These are phyloP conservation scores for Cyberlindnera euphorbiae DNA, from an alignment of 805 yeast genomes.

Conservation along the genomic window DNA sequence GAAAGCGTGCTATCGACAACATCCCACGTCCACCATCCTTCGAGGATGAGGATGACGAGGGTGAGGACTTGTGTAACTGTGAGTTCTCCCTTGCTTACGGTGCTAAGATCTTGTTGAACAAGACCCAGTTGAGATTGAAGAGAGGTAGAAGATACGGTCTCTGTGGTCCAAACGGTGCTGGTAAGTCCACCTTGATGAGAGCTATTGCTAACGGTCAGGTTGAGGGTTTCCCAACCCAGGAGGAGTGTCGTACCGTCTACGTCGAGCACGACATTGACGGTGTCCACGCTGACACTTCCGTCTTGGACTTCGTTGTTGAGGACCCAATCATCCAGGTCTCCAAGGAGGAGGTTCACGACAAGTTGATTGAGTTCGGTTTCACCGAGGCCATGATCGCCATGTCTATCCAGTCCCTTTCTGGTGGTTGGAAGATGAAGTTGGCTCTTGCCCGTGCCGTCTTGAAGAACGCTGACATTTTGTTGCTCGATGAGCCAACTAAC, in stretches of 20 bases:
- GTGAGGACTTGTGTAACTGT: conserved; percentile 99
- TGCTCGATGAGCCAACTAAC: conserved; percentile 99
- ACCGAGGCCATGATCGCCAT: conserved; percentile 85
- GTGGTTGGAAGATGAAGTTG: conserved; percentile 99
- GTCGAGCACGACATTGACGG: conserved; percentile 99
- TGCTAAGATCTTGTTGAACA: conserved; percentile 99
- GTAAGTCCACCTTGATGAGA: conserved; percentile 98
- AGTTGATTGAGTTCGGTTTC: conserved; percentile 90
- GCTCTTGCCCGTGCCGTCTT: conserved; percentile 99
- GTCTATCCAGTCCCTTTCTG: conserved; percentile 96
- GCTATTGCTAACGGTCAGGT: conserved; percentile 97
- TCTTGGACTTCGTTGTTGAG: conserved; percentile 84
- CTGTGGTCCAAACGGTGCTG: conserved; percentile 99
- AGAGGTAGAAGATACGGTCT: conserved; percentile 99
- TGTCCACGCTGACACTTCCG: conserved; percentile 93
- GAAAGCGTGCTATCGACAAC: conserved; percentile 96
- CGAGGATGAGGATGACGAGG: conserved; percentile 97
- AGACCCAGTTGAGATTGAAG: conserved; percentile 98
- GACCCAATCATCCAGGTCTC: conserved; percentile 60
- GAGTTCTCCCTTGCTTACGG: conserved; percentile 99
- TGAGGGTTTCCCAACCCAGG: conserved; percentile 99
- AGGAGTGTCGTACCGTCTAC: conserved; percentile 97
- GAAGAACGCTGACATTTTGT: conserved; percentile 95
- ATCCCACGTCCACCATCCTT: conserved; percentile 93
- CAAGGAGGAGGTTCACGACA: conserved; percentile 62